These are phyloP conservation scores for Suhomyces vadensis DNA, from an alignment of 805 yeast genomes.

Conservation along the genomic window DNA sequence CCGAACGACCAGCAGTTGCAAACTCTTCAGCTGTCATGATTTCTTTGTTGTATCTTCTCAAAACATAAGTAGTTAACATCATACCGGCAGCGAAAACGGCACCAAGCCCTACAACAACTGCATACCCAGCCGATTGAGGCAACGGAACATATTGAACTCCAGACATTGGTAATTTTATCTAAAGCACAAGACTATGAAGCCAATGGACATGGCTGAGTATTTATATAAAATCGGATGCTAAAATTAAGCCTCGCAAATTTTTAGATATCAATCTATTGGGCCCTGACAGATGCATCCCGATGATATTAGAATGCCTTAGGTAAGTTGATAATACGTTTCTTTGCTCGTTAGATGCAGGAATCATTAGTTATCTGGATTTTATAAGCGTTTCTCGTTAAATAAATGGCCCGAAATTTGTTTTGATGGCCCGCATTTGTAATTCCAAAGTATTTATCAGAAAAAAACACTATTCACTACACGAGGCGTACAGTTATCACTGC, in stretches of 20 bases:
- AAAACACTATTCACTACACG: too few relatives aligned
- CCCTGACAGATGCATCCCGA: slow-evolving; percentile 1
- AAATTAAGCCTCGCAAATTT: not conserved
- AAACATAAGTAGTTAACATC: slow-evolving; percentile 70
- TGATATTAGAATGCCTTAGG: not conserved
- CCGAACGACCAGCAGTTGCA: slow-evolving; percentile 88
- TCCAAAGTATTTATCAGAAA: too few relatives aligned
- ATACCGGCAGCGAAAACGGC: slow-evolving; percentile 74
- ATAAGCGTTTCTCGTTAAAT: not conserved
- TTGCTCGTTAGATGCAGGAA: not conserved
- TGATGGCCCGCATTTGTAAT: not conserved
- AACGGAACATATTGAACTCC: slow-evolving; percentile 33
- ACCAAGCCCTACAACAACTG: slow-evolving; percentile 86
- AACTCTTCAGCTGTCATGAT: slow-evolving; percentile 91
- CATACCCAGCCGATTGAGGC: slow-evolving; percentile 84
- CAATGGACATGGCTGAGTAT: not conserved
- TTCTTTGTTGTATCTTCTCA: slow-evolving; percentile 80
- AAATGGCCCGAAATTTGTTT: not conserved
- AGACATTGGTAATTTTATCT: slow-evolving; percentile 9
- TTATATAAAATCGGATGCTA: too few relatives aligned
- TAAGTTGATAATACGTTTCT: not conserved
- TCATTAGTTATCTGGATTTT: not conserved
- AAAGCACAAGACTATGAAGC: slow-evolving; percentile 17
- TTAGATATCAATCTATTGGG: not conserved
- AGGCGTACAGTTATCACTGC: too few relatives aligned